Evolutionary conservation across 345 rosid species (phyloP).

Genomic region (Mangifera indica): DNA sequence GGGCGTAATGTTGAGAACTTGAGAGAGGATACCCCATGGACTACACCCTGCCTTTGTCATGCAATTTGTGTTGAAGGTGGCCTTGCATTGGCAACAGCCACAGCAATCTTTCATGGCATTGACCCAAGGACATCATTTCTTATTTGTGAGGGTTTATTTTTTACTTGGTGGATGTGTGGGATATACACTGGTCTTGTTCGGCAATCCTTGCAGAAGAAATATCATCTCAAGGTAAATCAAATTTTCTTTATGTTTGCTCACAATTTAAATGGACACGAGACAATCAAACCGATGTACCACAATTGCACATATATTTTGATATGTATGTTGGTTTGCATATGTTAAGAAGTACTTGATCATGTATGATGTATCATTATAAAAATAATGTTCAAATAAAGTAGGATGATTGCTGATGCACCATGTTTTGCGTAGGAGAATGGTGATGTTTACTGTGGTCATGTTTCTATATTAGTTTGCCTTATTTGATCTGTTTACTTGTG

Average conservation of each 20-base stretch:
- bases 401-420: neutral
- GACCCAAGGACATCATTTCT: conserved; percentile 80
- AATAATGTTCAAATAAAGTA: neutral
- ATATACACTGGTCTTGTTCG: conserved; percentile 83
- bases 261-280: neutral
- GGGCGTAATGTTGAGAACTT: conserved; percentile 79
- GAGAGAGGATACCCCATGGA: conserved; percentile 84
- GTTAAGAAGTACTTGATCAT: conserved; percentile 7
- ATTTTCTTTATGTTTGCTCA: neutral
- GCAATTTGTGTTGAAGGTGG: conserved; percentile 87
- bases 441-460: neutral
- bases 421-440: neutral
- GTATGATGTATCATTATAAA: neutral
- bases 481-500: neutral
- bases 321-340: neutral
- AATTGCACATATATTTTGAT: neutral
- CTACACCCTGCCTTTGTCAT: conserved; percentile 82
- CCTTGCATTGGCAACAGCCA: conserved; percentile 62
- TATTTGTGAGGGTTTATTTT: conserved; percentile 77
- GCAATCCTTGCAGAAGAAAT: conserved; percentile 81
- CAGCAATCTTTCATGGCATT: conserved; percentile 65
- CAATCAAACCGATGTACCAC: too few relatives aligned
- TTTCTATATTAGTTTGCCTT: neutral
- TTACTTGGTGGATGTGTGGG: conserved; percentile 99
- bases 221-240: conserved; percentile 74